These are phyloP conservation scores for Microdochium nivale DNA, from an alignment of 2,329 filamentous ascomycete species.

Conservation along the genomic window DNA sequence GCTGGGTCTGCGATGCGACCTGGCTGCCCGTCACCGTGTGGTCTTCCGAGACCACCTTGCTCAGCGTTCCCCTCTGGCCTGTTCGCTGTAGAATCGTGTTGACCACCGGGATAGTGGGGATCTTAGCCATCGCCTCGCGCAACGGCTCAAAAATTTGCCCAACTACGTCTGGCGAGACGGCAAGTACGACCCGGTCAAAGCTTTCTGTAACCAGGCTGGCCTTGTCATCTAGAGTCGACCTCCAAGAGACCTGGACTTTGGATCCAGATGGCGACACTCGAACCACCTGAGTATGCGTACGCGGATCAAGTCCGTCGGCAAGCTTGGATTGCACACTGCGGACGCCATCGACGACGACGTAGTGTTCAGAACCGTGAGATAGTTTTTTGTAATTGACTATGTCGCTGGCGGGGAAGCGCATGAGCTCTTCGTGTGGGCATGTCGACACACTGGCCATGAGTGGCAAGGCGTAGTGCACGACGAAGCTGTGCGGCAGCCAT, in stretches of 20 bases:
- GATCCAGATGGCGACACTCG: conserved; percentile 19
- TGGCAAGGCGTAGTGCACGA: conserved; percentile 41
- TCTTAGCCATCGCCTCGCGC: conserved; percentile 22
- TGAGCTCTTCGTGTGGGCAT: conserved; percentile 40
- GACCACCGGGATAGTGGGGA: conserved; percentile 39
- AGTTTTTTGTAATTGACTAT: conserved; percentile 39
- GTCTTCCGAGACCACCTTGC: conserved; percentile 3
- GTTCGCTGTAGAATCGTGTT: conserved; percentile 30
- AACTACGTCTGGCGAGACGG: conserved; percentile 45
- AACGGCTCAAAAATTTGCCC: conserved; percentile 37
- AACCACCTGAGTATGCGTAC: conserved; percentile 28
- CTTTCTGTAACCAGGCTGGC: conserved; percentile 15
- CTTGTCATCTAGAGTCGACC: conserved; percentile 5
- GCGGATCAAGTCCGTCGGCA: conserved; percentile 28
- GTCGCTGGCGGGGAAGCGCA: conserved; percentile 44
- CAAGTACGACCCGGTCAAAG: conserved; percentile 45
- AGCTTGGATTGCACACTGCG: conserved; percentile 38
- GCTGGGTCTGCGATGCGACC: conserved; percentile 13
- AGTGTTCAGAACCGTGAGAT: conserved; percentile 39
- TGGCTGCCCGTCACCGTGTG: conserved; percentile 9
- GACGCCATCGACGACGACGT: conserved; percentile 40
- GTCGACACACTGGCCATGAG: conserved; percentile 46
- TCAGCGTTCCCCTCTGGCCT: conserved; percentile 2
- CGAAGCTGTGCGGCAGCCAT: conserved; percentile 36
- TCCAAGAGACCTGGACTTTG: conserved; percentile 26